Base-by-base conservation (phyloP, 768 basidiomycete genomes). In the Lentinula edodes region DNA sequence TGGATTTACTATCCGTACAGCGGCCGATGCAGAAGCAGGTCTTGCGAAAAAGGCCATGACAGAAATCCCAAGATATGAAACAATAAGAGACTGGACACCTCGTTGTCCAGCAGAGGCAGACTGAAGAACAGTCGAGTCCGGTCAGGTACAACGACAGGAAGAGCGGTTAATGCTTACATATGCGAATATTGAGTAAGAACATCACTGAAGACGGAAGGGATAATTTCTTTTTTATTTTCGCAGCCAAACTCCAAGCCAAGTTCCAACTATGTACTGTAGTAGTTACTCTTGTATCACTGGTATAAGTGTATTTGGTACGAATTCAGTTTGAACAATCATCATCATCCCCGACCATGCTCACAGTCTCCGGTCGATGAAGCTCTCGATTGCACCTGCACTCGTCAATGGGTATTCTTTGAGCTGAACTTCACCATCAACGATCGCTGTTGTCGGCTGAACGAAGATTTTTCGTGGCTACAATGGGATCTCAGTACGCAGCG, bases 331-430 rank as follows among this genome's bases (percentile, higher is more conserved):
- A 23, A 23, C 23, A 23, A 23, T 23, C 23, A 23, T 23, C 23
- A 23, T 23, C 23, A 2, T 23, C 23, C 23, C 23, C 23, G 23
- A 51, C 12, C 28, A 35, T 41, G 55, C 55, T 73, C 68, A 88
- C 59, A 88, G 67, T 48, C 74, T 77, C 55, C 89, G 78, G 70
- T 94, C 92, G 62, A 95, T 84, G 74, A 89, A 89, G 66, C 90
- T 90, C 73, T 92, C 82, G 58, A 95, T 90, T 38, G 86, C 79
- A 36, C 93, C 93, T 20, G 80, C 86, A 1, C 83, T 68, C 0
- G 87, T 91, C 60, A 90, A 73, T 8, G 89, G 84, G 69, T 93
- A 93, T 67, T 94, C 91, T 71, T 85, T 90, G 62, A 95, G 74
- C 58, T 85, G 75, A 32, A 91, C 89, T 66, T 91, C 83, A 32